Conservation (phyloP, 139 green algal genomes). For the Chlamydomonas applanata region DNA sequence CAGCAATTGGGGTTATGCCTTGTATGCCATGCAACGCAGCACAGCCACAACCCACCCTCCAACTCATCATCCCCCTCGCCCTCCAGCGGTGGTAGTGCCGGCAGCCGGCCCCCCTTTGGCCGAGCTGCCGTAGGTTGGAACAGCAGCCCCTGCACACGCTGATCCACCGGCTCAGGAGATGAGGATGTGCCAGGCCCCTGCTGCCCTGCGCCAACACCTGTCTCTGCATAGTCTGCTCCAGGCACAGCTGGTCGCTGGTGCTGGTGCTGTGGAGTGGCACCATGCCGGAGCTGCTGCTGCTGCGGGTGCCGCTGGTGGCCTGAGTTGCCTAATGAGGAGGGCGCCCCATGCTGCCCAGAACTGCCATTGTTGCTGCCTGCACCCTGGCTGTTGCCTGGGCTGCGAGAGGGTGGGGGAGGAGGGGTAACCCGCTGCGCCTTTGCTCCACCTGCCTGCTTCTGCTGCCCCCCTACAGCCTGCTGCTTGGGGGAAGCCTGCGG, state of each 20-base stretch:
- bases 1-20: no score
- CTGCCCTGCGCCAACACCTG: no score
- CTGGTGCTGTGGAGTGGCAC: background rate
- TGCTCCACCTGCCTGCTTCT: background rate
- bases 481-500: background rate
- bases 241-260: no score
- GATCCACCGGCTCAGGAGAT: no score
- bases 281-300: constrained; percentile 8
- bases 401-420: background rate
- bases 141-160: no score
- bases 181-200: no score
- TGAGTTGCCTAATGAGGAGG: background rate
- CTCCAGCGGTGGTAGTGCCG: background rate
- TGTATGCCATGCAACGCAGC: no score
- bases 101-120: background rate
- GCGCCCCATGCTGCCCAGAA: background rate
- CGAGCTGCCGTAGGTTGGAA: no score
- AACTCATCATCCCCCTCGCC: background rate
- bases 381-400: background rate
- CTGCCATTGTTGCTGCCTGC: no score
- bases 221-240: no score
- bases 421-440: background rate
- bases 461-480: background rate
- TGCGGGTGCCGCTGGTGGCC: background rate
- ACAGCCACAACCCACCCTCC: background rate